Evolutionary conservation across 1,139 yeast species (phyloP).

Genomic region (Hanseniaspora uvarum): DNA sequence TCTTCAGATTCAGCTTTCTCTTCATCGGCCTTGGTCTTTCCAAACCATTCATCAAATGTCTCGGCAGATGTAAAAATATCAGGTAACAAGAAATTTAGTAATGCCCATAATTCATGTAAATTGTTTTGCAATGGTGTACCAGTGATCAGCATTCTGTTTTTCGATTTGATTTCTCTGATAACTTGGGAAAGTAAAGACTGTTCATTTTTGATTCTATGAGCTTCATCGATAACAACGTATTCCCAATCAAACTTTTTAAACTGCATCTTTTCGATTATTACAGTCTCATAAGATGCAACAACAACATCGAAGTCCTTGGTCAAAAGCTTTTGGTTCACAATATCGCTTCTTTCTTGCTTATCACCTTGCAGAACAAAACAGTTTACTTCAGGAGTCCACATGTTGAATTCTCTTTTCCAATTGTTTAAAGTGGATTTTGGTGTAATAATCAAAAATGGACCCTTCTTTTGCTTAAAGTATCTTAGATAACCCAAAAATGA

Average conservation of each 20-base stretch:
- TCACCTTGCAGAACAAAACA: constrained; percentile 64
- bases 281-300: constrained; percentile 66
- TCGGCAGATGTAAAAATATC: constrained; percentile 69
- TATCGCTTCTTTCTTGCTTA: constrained; percentile 49
- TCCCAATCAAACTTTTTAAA: constrained; percentile 62
- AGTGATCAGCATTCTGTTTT: constrained; percentile 58
- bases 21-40: constrained; percentile 28
- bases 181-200: constrained; percentile 66
- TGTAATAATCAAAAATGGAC: constrained; percentile 65
- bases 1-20: constrained; percentile 30
- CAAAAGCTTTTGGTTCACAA: constrained; percentile 44
- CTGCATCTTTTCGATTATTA: constrained; percentile 58
- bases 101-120: constrained; percentile 71
- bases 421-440: constrained; percentile 74
- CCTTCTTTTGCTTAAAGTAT: constrained; percentile 48
- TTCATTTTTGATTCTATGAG: constrained; percentile 72
- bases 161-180: constrained; percentile 60
- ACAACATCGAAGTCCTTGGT: constrained; percentile 62
- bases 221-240: constrained; percentile 69
- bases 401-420: constrained; percentile 67
- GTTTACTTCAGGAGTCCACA: constrained; percentile 70
- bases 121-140: constrained; percentile 78
- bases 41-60: constrained; percentile 66
- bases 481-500: constrained; percentile 68
- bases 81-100: constrained; percentile 61